Conservation (phyloP, 1,284 basidiomycete genomes). For the Malassezia caprae region DNA sequence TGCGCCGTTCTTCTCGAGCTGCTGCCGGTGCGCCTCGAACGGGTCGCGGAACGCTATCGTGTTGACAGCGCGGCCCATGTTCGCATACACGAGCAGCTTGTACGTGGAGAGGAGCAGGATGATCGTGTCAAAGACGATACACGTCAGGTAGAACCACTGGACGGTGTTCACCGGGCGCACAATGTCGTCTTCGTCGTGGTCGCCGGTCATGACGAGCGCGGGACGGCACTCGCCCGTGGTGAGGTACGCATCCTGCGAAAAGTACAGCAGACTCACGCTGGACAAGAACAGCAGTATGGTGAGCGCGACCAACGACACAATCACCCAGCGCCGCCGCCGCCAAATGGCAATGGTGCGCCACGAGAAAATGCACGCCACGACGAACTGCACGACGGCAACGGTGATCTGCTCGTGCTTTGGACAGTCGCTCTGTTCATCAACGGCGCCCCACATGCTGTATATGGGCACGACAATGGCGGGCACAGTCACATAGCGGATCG, state of each 20-base stretch:
- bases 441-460: conserved; percentile 23
- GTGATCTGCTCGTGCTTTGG: conserved; percentile 20
- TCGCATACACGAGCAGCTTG: conserved; percentile 17
- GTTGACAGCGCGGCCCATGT: conserved; percentile 11
- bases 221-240: conserved; percentile 21
- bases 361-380: conserved; percentile 23
- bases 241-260: conserved; percentile 16
- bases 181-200: background rate
- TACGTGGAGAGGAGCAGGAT: conserved; percentile 24
- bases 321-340: conserved; percentile 25
- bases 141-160: conserved; percentile 28
- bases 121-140: conserved; percentile 25
- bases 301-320: conserved; percentile 21
- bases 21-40: conserved; percentile 5
- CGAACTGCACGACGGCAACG: conserved; percentile 26
- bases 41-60: conserved; percentile 8
- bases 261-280: conserved; percentile 25
- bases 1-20: background rate
- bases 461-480: conserved; percentile 21
- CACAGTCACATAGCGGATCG: conserved; percentile 26
- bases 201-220: background rate
- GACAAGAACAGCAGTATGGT: conserved; percentile 21
- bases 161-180: conserved; percentile 19
- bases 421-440: conserved; percentile 15
- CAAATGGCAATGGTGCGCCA: conserved; percentile 39